Conservation (phyloP, 2,329 filamentous ascomycete genomes). For the Grosmannia huntii region DNA sequence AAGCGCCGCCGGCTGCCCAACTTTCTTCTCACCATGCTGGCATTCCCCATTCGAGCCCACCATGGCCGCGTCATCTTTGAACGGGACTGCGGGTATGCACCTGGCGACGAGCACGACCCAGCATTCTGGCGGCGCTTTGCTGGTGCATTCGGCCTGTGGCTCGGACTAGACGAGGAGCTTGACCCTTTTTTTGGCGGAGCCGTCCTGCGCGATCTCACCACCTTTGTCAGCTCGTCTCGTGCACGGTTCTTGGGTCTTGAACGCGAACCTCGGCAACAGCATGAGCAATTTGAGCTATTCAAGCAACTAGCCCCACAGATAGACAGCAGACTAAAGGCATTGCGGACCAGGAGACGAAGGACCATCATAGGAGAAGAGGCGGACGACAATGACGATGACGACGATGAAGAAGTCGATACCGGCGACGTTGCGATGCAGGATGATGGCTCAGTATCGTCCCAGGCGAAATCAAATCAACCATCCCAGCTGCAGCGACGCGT, state of each 20-base stretch:
- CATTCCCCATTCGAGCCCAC: neutral
- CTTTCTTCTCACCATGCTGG: neutral
- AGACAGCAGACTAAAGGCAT: neutral
- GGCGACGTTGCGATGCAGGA: neutral
- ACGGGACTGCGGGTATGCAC: neutral
- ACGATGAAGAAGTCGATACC: neutral
- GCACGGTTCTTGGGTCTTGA: neutral
- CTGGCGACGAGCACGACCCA: neutral
- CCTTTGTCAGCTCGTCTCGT: neutral
- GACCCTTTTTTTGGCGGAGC: neutral
- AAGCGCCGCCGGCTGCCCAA: constrained; percentile 1
- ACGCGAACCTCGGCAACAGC: neutral
- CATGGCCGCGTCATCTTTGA: neutral
- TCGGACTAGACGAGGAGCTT: neutral
- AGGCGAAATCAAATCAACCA: neutral
- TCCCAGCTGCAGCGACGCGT: constrained; percentile 1
- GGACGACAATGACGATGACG: neutral
- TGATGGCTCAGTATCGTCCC: neutral
- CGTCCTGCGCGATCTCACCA: neutral
- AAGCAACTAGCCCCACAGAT: neutral
- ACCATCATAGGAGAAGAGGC: neutral
- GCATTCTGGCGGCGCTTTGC: constrained; percentile 3
- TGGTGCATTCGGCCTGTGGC: neutral
- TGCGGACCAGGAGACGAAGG: neutral
- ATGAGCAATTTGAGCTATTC: neutral